Percentiles rank a stretch among this genome's conserved stretches.
phyloP scores from a whole-genome alignment of 2,329 filamentous ascomycete genomes.

The Penicillium sp. region DNA sequence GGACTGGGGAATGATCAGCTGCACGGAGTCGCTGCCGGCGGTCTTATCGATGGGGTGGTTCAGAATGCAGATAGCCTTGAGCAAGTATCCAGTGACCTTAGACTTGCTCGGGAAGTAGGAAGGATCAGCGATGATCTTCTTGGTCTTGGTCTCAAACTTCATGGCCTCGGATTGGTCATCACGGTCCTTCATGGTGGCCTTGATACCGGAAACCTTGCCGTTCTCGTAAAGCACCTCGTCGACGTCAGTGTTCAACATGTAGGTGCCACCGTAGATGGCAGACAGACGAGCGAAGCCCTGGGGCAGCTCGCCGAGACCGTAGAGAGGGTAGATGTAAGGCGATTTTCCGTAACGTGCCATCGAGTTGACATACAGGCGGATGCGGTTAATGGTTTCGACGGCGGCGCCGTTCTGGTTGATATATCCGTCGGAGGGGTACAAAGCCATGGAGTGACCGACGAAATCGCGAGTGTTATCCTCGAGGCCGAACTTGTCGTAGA shows the following conservation, averaged over 20 bases:
- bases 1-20: slow-evolving; percentile 96
- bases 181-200: slow-evolving; percentile 90
- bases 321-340: slow-evolving; percentile 98
- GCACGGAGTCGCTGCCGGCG: slow-evolving; percentile 81
- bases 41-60: slow-evolving; percentile 93
- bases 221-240: slow-evolving; percentile 84
- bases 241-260: slow-evolving; percentile 96
- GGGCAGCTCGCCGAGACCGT: slow-evolving; percentile 93
- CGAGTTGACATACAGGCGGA: slow-evolving; percentile 94
- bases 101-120: slow-evolving; percentile 94
- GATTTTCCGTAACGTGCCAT: slow-evolving; percentile 98
- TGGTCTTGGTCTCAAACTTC: slow-evolving; percentile 94
- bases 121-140: slow-evolving; percentile 93
- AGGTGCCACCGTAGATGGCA: slow-evolving; percentile 97
- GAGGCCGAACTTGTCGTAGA: slow-evolving; percentile 96
- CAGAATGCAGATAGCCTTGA: slow-evolving; percentile 96
- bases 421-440: slow-evolving; percentile 89
- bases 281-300: slow-evolving; percentile 97
- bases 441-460: slow-evolving; percentile 96
- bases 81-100: slow-evolving; percentile 80
- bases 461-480: slow-evolving; percentile 90
- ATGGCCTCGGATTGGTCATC: slow-evolving; percentile 72
- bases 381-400: slow-evolving; percentile 84
- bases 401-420: slow-evolving; percentile 71
- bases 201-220: slow-evolving; percentile 88